Base-by-base conservation (phyloP, 208 protist genomes). In the Leishmania guyanensis region DNA sequence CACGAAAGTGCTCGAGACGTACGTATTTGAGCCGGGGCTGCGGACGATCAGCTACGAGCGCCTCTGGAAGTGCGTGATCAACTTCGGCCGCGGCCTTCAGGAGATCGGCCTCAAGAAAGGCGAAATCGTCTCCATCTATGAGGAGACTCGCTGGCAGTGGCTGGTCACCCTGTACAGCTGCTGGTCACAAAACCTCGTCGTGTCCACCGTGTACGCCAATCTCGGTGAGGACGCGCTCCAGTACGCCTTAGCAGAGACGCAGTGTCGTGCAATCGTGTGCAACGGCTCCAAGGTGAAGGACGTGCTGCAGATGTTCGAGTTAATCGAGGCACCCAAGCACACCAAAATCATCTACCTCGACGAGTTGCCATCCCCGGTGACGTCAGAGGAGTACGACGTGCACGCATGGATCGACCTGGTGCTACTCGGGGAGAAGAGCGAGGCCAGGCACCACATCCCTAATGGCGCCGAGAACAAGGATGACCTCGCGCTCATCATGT, bases 71-170 rank as follows among this genome's bases (percentile, higher is more conserved):
- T 88, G 80, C 60, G 87, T 96, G 33, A 43, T 93, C 51, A 71
- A 54, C 78, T 90, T 96, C 43, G 89, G 88, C 14, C 77, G 80
- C 33, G 91, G 93, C 5, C 86, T 96, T 16, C 0, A 1, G 26
- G 90, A 90, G 70, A 89, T 96, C 82, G 93, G 93, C 51, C 16
- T 96, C 1, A 16, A 88, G 78, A 80, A 83, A 64, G 88, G 91
- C 58, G n/a, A 85, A 62, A 75, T 58, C 17, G 62, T 97, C 46
- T 87, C 89, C 74, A 89, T 97, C 43, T 97, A 90, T 79, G 91
- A 95, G 66, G 92, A 97, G n/a, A 97, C 93, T 16, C 93, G 93
- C 73, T 97, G 91, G 91, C 80, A 97, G 86, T 97, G 93, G 93
- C 81, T 94, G 56, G 89, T 64, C 66, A 89, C 92, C 9, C 65